Percentiles rank a stretch among this genome's conserved stretches.
phyloP scores from a whole-genome alignment of 148 eudicot species.

The Amaranthus hypochondriacus region DNA sequence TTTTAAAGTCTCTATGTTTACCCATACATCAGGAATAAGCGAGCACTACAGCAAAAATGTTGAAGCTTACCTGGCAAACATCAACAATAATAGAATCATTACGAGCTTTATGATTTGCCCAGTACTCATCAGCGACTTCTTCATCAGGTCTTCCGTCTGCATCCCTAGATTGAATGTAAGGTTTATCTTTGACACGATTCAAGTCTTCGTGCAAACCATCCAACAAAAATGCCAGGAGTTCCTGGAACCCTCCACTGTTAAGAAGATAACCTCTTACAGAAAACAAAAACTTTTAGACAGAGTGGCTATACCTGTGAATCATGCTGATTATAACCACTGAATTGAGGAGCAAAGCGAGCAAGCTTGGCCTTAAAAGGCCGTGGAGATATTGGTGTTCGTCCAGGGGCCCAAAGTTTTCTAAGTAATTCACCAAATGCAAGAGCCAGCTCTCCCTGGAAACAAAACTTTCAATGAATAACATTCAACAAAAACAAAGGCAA shows the following conservation, averaged over 20 bases:
- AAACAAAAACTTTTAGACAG: background rate
- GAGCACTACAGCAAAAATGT: background rate
- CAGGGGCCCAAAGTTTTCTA: slow-evolving; percentile 92
- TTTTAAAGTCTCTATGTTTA: no score
- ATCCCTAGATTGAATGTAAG: slow-evolving; percentile 77
- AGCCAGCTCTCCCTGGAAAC: slow-evolving; percentile 88
- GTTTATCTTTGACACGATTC: slow-evolving; percentile 94
- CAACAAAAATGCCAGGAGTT: slow-evolving; percentile 90
- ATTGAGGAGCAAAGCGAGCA: slow-evolving; percentile 94
- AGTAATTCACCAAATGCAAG: slow-evolving; percentile 91
- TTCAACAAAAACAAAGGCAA: no score
- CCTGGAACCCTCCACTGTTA: slow-evolving; percentile 37
- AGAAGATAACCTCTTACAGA: background rate
- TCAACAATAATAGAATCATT: slow-evolving; percentile 98
- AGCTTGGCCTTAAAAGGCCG: slow-evolving; percentile 84
- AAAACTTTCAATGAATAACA: slow-evolving; percentile 14
- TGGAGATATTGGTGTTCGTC: slow-evolving; percentile 84
- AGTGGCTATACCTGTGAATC: slow-evolving; percentile 77
- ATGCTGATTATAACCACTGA: slow-evolving; percentile 91
- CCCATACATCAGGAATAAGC: background rate
- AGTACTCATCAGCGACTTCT: slow-evolving; percentile 95
- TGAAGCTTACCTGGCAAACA: slow-evolving; percentile 83
- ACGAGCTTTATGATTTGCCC: slow-evolving; percentile 94
- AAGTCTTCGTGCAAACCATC: slow-evolving; percentile 99
- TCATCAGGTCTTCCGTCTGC: slow-evolving; percentile 94